Evolutionary conservation across 2,329 filamentous ascomycete genomes (phyloP), one percentile per base, ranked within the genome.

Genomic region (Colletotrichum magnum): DNA sequence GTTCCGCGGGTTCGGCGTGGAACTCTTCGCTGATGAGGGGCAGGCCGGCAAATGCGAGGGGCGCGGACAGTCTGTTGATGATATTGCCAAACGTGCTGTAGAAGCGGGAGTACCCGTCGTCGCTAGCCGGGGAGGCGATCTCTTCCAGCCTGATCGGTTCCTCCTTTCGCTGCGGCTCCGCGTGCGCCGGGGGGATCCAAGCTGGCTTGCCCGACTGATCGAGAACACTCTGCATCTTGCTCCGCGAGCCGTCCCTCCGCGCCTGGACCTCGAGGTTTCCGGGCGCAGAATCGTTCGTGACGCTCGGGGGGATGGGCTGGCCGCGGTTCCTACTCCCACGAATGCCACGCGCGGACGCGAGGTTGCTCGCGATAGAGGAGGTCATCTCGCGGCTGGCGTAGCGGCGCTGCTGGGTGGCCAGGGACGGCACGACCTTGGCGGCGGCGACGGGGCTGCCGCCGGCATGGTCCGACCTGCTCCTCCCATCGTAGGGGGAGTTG

Each of bases 11-110:
- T 61, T 80, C 74, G 77, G 61, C 10, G 54, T 21, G 1, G 73
- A 70, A 36, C 1, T 88, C 87, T 64, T 89, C 85, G 18, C 85
- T 76, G 32, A 89, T 88, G 5, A 99, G 85, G 0, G 96, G 96
- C 9, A 99, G 87, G 1, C 95, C 95, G 5, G 96, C 94, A 82
- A 98, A 99, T 4, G 95, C 95, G 36, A 99, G 85, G 1, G 95
- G 95, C 0, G 95, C 94, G 0, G 95, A 97, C 13, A 98, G 89
- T 74, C 92, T 93, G 70, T 94, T 96, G 76, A 98, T 93, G 56
- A 98, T 88, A 62, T 89, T 94, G 64, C 95, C 94, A 75, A 98
- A 97, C 1, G 94, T 94, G 68, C 88, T 95, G 81, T 98, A 99
- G 81, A 98, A 99, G 62, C 91, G 90, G 6, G 93, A 89, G 77